These are phyloP conservation scores for Coniochaeta sp. DNA, from an alignment of 2,329 filamentous ascomycete species.

Conservation along the genomic window DNA sequence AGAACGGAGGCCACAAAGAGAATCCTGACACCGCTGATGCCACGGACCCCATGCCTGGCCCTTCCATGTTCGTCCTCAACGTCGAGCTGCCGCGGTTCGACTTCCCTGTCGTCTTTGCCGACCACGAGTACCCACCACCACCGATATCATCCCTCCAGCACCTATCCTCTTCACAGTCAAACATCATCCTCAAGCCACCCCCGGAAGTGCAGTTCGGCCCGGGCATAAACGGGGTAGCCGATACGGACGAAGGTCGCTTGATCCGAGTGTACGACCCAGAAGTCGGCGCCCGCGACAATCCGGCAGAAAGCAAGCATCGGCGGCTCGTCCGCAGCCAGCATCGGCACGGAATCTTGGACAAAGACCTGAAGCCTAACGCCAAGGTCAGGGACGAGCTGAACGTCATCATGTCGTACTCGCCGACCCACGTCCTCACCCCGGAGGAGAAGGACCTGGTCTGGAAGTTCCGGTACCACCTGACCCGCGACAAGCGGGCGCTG, in stretches of 20 bases:
- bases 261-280: conserved; percentile 92
- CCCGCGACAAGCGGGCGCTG: conserved; percentile 81
- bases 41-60: conserved; percentile 37
- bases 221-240: conserved; percentile 67
- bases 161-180: conserved; percentile 55
- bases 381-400: conserved; percentile 94
- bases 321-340: conserved; percentile 83
- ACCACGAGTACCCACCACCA: conserved; percentile 83
- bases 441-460: conserved; percentile 96
- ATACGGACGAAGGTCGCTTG: conserved; percentile 48
- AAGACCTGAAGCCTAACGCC: conserved; percentile 91
- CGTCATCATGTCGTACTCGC: conserved; percentile 82
- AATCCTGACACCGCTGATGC: conserved; percentile 27
- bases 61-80: conserved; percentile 70
- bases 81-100: conserved; percentile 93
- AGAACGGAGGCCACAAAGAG: conserved; percentile 15
- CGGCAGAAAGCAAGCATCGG: conserved; percentile 90
- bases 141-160: conserved; percentile 71
- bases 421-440: conserved; percentile 77
- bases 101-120: conserved; percentile 89
- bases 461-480: conserved; percentile 94
- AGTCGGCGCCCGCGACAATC: conserved; percentile 81
- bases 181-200: conserved; percentile 67
- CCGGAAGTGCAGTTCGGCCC: conserved; percentile 88
- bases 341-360: conserved; percentile 87